Base-by-base conservation (phyloP, 1,139 yeast genomes). In the Candida glucosophila region DNA sequence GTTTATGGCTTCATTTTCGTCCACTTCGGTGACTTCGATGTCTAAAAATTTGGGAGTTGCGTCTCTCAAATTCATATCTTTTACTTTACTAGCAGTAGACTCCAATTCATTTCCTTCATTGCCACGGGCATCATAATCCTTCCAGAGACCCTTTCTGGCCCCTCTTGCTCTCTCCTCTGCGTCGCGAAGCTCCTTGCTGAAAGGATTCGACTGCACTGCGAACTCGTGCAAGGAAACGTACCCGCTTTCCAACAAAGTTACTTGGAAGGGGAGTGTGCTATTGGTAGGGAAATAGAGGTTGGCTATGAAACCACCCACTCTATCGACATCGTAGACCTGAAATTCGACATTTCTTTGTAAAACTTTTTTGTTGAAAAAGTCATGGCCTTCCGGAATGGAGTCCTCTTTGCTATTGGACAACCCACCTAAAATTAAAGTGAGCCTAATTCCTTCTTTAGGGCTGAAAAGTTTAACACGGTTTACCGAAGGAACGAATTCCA, bases 251-350 rank as follows among this genome's bases (percentile, higher is more conserved):
- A 80, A 60, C 30, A 85, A 58, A n/a, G 59, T 51, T 5, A 67
- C 56, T 40, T 81, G 86, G 29, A 79, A 63, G 9, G 93, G 86
- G 14, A 39, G 34, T 17, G 55, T 47, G 14, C 64, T 55, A 25
- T 65, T 64, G 6, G 72, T 65, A 14, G 69, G 69, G 9, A 73
- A 46, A 44, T 58, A 79, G 28, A 82, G 43, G 40, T 77, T 73
- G 27, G 94, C 93, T 45, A 82, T 73, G 41, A 83, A 85, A 0
- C 81, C 82, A 32, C 95, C 95, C 33, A 78, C 64, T 44, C 77
- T 80, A 48, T 85, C 95, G 29, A 71, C 68, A 32, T 72, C 78
- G 36, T 73, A 71, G 15, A 83, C 68, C 30, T 77, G 78, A 37
- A 83, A 61, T 37, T 71, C 76, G 24, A 82, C 79, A 37, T 75